Conservation (phyloP, 768 basidiomycete genomes). For the Lentinus brumalis region DNA sequence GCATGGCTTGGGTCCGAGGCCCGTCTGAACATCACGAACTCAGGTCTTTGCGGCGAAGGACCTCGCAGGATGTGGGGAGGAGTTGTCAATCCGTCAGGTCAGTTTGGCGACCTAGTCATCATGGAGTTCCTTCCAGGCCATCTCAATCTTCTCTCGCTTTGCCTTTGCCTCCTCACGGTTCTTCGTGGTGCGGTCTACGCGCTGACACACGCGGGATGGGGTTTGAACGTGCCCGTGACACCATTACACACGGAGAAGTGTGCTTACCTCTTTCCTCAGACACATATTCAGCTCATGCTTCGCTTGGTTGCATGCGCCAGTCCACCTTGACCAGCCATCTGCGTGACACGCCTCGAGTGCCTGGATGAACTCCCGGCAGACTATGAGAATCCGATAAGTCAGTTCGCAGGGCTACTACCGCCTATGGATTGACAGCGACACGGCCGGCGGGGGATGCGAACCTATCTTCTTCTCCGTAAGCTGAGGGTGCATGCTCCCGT, state of each 20-base stretch:
- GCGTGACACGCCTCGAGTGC: conserved; percentile 74
- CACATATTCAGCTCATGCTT: conserved; percentile 73
- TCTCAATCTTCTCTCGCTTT: conserved; percentile 55
- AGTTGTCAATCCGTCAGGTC: conserved; percentile 24
- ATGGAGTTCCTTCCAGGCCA: conserved; percentile 60
- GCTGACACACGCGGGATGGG: conserved; percentile 37
- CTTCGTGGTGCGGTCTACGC: conserved; percentile 54
- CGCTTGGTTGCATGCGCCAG: conserved; percentile 68
- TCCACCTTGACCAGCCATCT: conserved; percentile 61
- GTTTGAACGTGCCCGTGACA: not conserved
- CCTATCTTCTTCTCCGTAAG: conserved; percentile 24
- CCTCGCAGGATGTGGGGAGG: not conserved
- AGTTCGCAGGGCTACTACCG: conserved; percentile 8
- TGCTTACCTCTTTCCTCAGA: conserved; percentile 65
- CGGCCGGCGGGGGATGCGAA: conserved; percentile 17
- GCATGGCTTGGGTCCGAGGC: too few relatives aligned
- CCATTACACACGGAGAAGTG: conserved; percentile 15
- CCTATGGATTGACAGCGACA: conserved; percentile 17
- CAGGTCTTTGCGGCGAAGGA: not conserved
- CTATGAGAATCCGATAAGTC: conserved; percentile 38
- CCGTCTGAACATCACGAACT: too few relatives aligned
- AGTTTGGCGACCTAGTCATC: conserved; percentile 31
- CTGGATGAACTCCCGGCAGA: conserved; percentile 75
- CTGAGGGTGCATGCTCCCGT: conserved; percentile 30
- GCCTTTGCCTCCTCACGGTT: conserved; percentile 67